Evolutionary conservation across 257 asterid species (phyloP), one percentile per base, ranked within the genome.

Genomic region (Solanum dulcamara): DNA sequence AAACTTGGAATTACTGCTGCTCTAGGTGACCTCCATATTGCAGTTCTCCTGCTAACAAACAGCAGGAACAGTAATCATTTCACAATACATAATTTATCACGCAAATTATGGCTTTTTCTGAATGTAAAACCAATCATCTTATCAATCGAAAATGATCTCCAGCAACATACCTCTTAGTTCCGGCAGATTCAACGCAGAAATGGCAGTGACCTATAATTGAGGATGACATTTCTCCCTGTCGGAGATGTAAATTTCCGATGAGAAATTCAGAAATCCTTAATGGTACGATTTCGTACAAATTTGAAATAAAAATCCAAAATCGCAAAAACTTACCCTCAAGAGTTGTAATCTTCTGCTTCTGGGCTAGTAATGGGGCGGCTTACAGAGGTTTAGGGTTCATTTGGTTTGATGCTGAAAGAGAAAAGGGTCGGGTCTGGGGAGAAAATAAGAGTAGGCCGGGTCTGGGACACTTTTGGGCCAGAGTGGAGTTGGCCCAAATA

Each of bases 1-100:
- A 91, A 55, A 88, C 90, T 89, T 85, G 95, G 94, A 84, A 91
- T 62, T 33, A 91, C 90, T 55, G 98, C 98, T 53, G 98, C 98
- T 89, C 88, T 80, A 26, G 97, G 95, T 18, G 93, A 88, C 84
- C 90, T 91, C 97, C 99, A 94, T 81, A 85, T 91, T 71, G 85
- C 81, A 83, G 14, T 88, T 90, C 85, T 84, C 90, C 97, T 93
- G 92, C 68, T 83, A 48, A 62, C 86, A 70, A 62, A 77, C 84
- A 84, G 40, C 24, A 22, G 38, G 10, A 64, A 28, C 71, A 28
- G 13, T 28, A 28, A 64, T 85, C 81, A 88, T 59, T 37, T 28
- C 83, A 14, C 62, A 26, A 26, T 10, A 77, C 37, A 4, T 15
- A 7, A 18, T 28, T 64, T 13, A 28, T 64, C 6, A 28, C 35